A percentile compares a stretch with the other conserved stretches of the same genome.
phyloP scores from a whole-genome alignment of 257 asterid species.

The Perilla frutescens region DNA sequence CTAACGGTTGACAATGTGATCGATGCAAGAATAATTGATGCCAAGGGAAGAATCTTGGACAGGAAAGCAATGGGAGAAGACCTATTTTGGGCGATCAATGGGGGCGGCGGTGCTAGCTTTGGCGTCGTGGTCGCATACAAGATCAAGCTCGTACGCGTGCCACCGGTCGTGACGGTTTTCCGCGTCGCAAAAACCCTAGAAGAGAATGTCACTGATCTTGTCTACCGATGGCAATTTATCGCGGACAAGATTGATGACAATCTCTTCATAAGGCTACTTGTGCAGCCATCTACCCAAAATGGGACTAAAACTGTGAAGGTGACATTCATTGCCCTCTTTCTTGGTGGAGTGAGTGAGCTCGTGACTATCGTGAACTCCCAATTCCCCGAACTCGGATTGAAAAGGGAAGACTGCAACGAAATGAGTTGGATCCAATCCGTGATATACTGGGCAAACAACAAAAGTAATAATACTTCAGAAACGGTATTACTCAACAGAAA shows the following conservation, averaged over 20 bases:
- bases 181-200: conserved; percentile 1
- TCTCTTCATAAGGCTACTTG: conserved; percentile 38
- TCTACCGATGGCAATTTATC: conserved; percentile 30
- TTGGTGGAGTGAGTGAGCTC: conserved; percentile 37
- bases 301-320: conserved; percentile 8
- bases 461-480: conserved; percentile 22
- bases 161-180: conserved; percentile 39
- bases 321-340: conserved; percentile 38
- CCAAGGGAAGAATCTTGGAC: conserved; percentile 37
- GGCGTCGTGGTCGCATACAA: conserved; percentile 43
- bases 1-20: conserved; percentile 38
- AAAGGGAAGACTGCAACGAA: conserved; percentile 38
- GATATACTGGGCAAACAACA: conserved; percentile 42
- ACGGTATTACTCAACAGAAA: conserved; percentile 30
- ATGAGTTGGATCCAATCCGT: conserved; percentile 49
- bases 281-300: conserved; percentile 26
- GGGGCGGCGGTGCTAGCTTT: conserved; percentile 55
- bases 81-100: conserved; percentile 51
- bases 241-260: conserved; percentile 34
- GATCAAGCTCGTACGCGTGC: conserved; percentile 40
- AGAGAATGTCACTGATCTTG: conserved; percentile 29
- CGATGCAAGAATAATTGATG: conserved; percentile 49
- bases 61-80: conserved; percentile 48
- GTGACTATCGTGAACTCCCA: conserved; percentile 2
- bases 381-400: conserved; percentile 45